Evolutionary conservation across 306 rosid genomes (phyloP).

Genomic region (Mimosa pudica): DNA sequence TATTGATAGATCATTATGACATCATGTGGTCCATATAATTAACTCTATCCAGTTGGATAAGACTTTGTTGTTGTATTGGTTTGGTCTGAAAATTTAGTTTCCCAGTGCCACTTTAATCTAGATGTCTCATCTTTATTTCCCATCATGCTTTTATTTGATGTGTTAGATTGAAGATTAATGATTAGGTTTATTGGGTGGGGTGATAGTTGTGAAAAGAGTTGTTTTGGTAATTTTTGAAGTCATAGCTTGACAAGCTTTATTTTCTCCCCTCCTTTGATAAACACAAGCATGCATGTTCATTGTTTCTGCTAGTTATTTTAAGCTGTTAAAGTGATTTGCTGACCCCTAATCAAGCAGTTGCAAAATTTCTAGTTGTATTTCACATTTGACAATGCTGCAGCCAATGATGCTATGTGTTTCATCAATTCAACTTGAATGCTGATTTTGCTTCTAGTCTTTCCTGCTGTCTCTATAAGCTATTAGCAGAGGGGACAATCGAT

Average conservation of each 20-base stretch:
- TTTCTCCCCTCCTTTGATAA: background rate
- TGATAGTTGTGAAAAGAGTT: conserved; percentile 6
- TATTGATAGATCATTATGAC: too few relatives aligned
- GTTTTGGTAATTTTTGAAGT: conserved; percentile 6
- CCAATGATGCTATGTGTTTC: background rate
- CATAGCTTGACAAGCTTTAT: background rate
- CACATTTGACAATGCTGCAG: background rate
- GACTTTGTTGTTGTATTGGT: background rate
- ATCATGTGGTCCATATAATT: too few relatives aligned
- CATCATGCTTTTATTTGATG: background rate
- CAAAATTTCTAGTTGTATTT: background rate
- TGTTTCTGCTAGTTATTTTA: background rate
- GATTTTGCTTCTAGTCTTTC: background rate
- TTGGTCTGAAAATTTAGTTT: background rate
- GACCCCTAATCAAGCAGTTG: background rate
- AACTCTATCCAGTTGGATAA: too few relatives aligned
- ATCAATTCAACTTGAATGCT: background rate
- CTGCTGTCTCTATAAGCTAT: background rate
- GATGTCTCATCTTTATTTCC: conserved; percentile 18
- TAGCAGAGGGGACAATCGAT: background rate
- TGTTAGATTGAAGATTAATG: background rate
- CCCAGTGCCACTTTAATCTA: background rate
- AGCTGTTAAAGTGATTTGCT: background rate
- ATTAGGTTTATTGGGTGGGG: conserved; percentile 12
- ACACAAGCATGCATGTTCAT: conserved; percentile 1